Base-by-base conservation (phyloP, 352 stramenopile species). In the Peronospora destructor region DNA sequence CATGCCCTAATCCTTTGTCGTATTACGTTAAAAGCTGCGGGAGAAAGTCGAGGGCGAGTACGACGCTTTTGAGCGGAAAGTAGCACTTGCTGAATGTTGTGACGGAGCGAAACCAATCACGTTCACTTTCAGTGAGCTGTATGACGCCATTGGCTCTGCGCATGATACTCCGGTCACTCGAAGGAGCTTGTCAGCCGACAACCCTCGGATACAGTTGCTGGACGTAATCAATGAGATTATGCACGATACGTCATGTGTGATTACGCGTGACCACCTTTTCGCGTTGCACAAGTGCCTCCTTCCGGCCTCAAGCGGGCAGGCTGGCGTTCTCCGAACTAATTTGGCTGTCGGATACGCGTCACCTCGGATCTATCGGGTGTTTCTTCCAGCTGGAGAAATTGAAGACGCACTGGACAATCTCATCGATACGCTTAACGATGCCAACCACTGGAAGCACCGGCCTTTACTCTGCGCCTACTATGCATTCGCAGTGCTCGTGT, bases 391-490 rank as follows among this genome's bases (percentile, higher is more conserved):
- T 3, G 73, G 65, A 9, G 80, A 91, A 54, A 80, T 91, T 17
- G 36, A 64, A 3, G 43, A 46, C 7, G 71, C 76, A 1, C 49
- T 91, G 7, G 16, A 66, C 12, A 57, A 73, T 2, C 53, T 86
- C 14, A 42, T 89, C 0, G 13, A 38, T 0, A 71, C 53, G 1
- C 61, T 91, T 16, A 87, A 89, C 30, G 62, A 73, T 13, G 7
- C 53, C 0, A 61, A 52, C 7, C 58, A 39, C 1, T 84, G 73
- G 68, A 44, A 68, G 12, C 50, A 67, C 6, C 64, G 72, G 2
- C 80, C 75, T n/a, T 56, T 89, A 14, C 53, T 91, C 6, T 74
- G 73, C 30, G 80, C 76, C 0, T 91, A 91, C 57, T 91, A 88
- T 45, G 66, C 75, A 6, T 91, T 88, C 32, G 73, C 77, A 9